Base-by-base conservation (phyloP, 164 flowering plant species). In the Stephania cephalantha region DNA sequence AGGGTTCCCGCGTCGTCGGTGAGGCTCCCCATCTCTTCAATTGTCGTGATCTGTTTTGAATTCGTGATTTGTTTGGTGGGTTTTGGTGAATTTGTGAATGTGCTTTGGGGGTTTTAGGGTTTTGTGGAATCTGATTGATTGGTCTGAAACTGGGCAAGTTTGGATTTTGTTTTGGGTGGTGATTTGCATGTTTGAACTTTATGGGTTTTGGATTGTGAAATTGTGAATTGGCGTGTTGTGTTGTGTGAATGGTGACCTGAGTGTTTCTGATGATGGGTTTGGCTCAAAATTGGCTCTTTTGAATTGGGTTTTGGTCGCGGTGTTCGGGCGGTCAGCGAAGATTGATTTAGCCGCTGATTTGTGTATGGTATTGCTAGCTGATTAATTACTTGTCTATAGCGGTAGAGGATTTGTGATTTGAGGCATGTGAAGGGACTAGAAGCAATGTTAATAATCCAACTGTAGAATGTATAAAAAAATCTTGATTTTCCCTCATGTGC, bases 1-100 rank as follows among this genome's bases (percentile, higher is more conserved):
- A 85, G 80, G 86, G 81, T 71, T 78, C 84, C 11, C 78, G 83
- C 52, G 88, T 85, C 71, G 86, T 85, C 31, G 85, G 88, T 85
- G 71, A 79, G 88, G 42, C 42, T 35, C 74, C 65, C 29, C 25
- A 18, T 42, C 18, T 7, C 2, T 75, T 20, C 20, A 2, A 13
- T 7, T 1, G 18, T 9, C 31, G 5, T 45, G 25, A 13, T 46
- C 35, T 58, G 46, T 6, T 65, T 15, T 10, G 29, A 65, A 46
- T 45, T 17, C 45, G 35, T 46, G 52, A 8, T 17, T 2, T 61
- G 3, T 20, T 61, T 3, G 42, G 48, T 69, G 50, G 7, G 8
- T 69, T 69, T 17, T 44, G 22, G 53, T 12, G 63, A 46, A 25
- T 10, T 71, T 1, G 64, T 58, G n/a, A 18, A 15, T 58, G 2